These are phyloP conservation scores for Neofusicoccum kwambonambiense DNA, from an alignment of 2,329 filamentous ascomycete genomes.

Conservation along the genomic window DNA sequence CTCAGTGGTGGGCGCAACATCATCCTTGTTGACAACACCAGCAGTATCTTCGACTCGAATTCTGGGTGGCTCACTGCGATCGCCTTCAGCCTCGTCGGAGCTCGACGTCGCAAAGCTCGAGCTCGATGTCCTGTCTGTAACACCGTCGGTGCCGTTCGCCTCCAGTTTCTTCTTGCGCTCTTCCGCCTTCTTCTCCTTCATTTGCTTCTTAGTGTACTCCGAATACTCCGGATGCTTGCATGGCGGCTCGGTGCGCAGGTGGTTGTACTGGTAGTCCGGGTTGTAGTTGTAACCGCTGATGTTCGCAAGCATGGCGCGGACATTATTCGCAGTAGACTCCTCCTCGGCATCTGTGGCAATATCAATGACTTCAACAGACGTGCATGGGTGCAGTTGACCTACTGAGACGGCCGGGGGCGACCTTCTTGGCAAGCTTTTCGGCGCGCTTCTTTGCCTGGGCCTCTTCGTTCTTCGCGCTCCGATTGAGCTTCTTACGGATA, in stretches of 20 bases:
- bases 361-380: background rate
- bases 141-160: background rate
- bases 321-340: background rate
- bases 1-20: background rate
- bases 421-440: background rate
- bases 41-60: background rate
- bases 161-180: background rate
- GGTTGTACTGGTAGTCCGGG: background rate
- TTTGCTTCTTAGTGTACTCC: background rate
- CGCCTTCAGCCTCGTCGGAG: background rate
- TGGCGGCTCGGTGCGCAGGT: constrained; percentile 1
- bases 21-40: background rate
- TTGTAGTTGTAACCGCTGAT: constrained; percentile 9
- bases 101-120: no score
- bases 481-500: background rate
- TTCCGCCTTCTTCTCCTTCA: background rate
- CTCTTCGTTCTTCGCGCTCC: background rate
- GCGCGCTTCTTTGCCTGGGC: background rate
- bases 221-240: background rate
- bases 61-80: no score
- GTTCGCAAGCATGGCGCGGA: constrained; percentile 1
- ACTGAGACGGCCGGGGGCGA: background rate
- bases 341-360: background rate
- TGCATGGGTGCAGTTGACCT: background rate
- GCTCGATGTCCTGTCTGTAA: background rate